Conservation (phyloP, 1,284 basidiomycete species). For the Moniliophthora roreri region DNA sequence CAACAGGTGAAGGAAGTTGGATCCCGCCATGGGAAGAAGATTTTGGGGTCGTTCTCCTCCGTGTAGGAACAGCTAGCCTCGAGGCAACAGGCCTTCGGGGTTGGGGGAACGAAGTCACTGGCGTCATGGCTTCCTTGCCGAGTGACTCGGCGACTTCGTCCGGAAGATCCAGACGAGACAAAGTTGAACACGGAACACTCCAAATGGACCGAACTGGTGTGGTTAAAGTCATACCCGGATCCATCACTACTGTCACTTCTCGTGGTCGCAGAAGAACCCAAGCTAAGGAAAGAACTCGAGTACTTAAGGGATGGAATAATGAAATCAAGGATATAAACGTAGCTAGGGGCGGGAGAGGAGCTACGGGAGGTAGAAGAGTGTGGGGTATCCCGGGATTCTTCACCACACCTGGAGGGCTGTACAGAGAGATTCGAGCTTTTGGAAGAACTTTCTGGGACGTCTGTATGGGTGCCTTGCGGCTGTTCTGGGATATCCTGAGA, state of each 20-base stretch:
- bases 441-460: conserved; percentile 32
- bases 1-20: conserved; percentile 17
- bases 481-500: conserved; percentile 11
- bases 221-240: conserved; percentile 33
- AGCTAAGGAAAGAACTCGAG: conserved; percentile 13
- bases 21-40: conserved; percentile 61
- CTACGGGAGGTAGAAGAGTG: conserved; percentile 30
- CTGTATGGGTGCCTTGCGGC: conserved; percentile 17
- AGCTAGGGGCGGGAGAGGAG: conserved; percentile 28
- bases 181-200: conserved; percentile 6
- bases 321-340: conserved; percentile 47
- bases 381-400: conserved; percentile 32
- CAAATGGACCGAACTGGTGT: conserved; percentile 7
- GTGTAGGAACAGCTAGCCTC: conserved; percentile 70
- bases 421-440: conserved; percentile 45
- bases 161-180: conserved; percentile 33
- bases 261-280: conserved; percentile 9
- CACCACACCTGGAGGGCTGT: conserved; percentile 46
- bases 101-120: conserved; percentile 70
- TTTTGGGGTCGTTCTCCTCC: conserved; percentile 66
- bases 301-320: conserved; percentile 41
- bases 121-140: conserved; percentile 36
- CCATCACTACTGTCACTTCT: neutral
- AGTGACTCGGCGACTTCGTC: conserved; percentile 22
- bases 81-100: conserved; percentile 72